Conservation (phyloP, 768 basidiomycete species). For the Mycena belliarum region DNA sequence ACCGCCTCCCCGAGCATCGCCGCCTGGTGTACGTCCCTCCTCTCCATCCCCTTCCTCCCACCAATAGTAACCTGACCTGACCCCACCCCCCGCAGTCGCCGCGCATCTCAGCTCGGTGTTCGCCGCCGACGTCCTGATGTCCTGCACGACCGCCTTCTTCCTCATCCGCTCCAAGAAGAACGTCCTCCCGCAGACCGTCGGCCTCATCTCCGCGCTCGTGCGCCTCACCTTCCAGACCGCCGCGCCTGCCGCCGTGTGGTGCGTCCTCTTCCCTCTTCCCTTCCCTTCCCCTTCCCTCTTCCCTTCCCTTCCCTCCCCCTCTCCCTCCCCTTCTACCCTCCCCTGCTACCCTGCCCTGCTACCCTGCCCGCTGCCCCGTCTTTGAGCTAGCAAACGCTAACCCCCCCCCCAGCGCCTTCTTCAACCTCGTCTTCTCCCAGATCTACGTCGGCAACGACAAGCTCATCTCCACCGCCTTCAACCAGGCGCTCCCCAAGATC, state of each 20-base stretch:
- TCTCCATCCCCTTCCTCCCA: no score
- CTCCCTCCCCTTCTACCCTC: no score
- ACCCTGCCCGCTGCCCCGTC: no score
- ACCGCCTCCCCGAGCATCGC: neutral
- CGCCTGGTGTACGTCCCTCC: neutral
- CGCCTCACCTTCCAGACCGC: conserved; percentile 33
- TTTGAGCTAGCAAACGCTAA: no score
- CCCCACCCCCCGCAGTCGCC: neutral
- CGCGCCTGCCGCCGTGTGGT: conserved; percentile 36
- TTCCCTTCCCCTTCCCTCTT: neutral
- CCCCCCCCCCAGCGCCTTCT: neutral
- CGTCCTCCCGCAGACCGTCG: conserved; percentile 31
- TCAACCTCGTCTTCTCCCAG: conserved; percentile 14
- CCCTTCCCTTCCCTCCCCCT: no score
- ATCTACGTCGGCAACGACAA: neutral
- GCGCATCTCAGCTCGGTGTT: conserved; percentile 8
- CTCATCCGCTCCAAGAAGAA: conserved; percentile 2
- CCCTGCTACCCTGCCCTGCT: no score
- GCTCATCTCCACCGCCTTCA: conserved; percentile 7
- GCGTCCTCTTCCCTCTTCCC: neutral
- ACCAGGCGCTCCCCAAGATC: conserved; percentile 8
- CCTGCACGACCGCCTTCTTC: neutral
- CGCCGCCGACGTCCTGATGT: conserved; percentile 1
- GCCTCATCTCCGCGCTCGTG: conserved; percentile 29
- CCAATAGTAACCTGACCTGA: neutral